Evolutionary conservation across 352 stramenopile species (phyloP).

Genomic region (Globisporangium acanthophoron): DNA sequence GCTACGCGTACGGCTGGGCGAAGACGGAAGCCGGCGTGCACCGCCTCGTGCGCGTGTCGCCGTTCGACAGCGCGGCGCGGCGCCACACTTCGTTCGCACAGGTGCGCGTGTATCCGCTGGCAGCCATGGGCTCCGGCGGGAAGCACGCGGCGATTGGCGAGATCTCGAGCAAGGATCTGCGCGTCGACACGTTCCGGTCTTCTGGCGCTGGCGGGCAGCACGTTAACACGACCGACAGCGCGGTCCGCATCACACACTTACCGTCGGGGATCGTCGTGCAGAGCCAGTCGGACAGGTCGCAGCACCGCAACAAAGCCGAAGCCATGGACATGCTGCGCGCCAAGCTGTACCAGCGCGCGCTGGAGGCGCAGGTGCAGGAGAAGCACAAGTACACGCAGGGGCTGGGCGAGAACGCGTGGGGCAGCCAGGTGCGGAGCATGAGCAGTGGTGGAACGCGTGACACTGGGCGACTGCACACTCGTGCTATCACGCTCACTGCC

Average conservation of each 20-base stretch:
- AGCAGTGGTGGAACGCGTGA: constrained; percentile 18
- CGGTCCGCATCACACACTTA: constrained; percentile 94
- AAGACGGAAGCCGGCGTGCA: constrained; percentile 94
- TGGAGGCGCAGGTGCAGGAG: constrained; percentile 40
- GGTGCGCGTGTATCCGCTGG: constrained; percentile 71
- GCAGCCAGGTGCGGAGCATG: constrained; percentile 28
- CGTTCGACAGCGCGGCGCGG: constrained; percentile 92
- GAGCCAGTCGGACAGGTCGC: constrained; percentile 92
- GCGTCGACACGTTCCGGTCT: constrained; percentile 92
- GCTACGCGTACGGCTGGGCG: constrained; percentile 91
- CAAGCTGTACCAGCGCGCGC: constrained; percentile 65
- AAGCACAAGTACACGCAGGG: constrained; percentile 56
- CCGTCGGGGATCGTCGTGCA: constrained; percentile 92
- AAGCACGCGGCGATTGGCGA: constrained; percentile 30
- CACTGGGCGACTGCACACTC: too few species aligned
- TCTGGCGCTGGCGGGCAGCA: constrained; percentile 94
- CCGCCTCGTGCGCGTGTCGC: constrained; percentile 91
- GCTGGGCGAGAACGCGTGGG: constrained; percentile 74
- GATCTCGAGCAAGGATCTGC: constrained; percentile 83
- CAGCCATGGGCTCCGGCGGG: constrained; percentile 16
- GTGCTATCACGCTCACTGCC: not conserved
- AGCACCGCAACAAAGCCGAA: constrained; percentile 92
- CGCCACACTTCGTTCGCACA: constrained; percentile 96
- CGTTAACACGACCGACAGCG: constrained; percentile 97
- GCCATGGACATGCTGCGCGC: constrained; percentile 83